Evolutionary conservation across 768 basidiomycete species (phyloP).

Genomic region (Mycena vitilis): DNA sequence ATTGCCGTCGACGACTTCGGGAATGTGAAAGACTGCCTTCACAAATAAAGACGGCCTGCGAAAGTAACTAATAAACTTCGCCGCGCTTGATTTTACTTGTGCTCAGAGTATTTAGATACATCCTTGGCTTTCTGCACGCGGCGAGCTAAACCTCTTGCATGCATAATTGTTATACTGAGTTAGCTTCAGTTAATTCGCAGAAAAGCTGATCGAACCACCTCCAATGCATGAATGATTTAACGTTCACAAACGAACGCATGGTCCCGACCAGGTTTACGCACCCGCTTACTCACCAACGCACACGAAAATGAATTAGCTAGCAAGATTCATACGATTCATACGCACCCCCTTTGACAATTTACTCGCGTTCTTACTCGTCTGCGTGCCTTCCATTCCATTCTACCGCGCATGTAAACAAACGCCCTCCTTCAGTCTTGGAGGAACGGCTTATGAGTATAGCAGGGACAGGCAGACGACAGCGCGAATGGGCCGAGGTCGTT

Average conservation of each 20-base stretch:
- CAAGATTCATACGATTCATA: background rate
- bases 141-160: background rate
- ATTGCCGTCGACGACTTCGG: too few species aligned
- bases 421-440: too few species aligned
- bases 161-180: background rate
- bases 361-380: background rate
- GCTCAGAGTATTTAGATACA: background rate
- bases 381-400: slow-evolving; percentile 3
- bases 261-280: too few species aligned
- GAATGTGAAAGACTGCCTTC: too few species aligned
- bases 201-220: background rate
- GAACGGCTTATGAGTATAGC: background rate
- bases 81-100: too few species aligned
- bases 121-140: background rate
- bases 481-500: background rate
- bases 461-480: background rate
- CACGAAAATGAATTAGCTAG: background rate
- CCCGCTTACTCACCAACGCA: background rate
- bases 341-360: too few species aligned
- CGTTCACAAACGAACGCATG: background rate
- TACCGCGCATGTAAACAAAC: background rate
- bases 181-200: background rate
- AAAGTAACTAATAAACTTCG: background rate
- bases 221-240: too few species aligned
- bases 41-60: too few species aligned